A percentile compares a stretch with the other conserved stretches of the same genome.
These are phyloP conservation scores for Cercospora nicotianae DNA, from an alignment of 2,329 filamentous ascomycete genomes.

Conservation along the genomic window DNA sequence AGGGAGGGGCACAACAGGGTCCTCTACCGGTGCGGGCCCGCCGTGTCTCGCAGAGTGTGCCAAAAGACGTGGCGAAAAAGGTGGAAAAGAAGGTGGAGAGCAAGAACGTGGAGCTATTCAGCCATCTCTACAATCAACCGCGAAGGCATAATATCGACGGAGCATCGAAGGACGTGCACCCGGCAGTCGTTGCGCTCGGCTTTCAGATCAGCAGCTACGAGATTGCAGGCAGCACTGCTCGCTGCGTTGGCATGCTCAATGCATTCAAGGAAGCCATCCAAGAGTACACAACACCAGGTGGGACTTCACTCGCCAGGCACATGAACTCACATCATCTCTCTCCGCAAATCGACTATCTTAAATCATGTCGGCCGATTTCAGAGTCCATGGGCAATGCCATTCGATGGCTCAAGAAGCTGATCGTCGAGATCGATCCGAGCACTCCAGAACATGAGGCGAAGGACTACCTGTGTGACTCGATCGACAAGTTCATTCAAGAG, in stretches of 20 bases:
- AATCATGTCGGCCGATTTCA: constrained; percentile 90
- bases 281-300: constrained; percentile 84
- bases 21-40: constrained; percentile 36
- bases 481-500: constrained; percentile 88
- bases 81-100: constrained; percentile 52
- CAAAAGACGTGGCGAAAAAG: constrained; percentile 50
- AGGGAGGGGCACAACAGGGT: constrained; percentile 18
- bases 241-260: constrained; percentile 81
- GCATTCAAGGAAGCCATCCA: constrained; percentile 92
- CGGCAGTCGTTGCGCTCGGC: constrained; percentile 78
- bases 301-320: constrained; percentile 83
- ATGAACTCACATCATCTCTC: constrained; percentile 88
- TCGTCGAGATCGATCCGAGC: constrained; percentile 86
- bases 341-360: constrained; percentile 92
- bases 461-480: constrained; percentile 70
- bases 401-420: constrained; percentile 87
- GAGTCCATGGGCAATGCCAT: constrained; percentile 98
- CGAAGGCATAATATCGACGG: constrained; percentile 64
- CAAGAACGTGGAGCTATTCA: constrained; percentile 74
- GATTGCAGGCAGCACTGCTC: constrained; percentile 83
- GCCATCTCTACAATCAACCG: constrained; percentile 66
- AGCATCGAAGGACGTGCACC: constrained; percentile 73
- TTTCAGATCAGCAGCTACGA: constrained; percentile 88
- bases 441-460: constrained; percentile 81
- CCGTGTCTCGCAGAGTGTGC: constrained; percentile 26